Percentiles rank a stretch among this genome's conserved stretches.
Conservation (phyloP, 2,329 filamentous ascomycete species). For the Tolypocladium paradoxum region DNA sequence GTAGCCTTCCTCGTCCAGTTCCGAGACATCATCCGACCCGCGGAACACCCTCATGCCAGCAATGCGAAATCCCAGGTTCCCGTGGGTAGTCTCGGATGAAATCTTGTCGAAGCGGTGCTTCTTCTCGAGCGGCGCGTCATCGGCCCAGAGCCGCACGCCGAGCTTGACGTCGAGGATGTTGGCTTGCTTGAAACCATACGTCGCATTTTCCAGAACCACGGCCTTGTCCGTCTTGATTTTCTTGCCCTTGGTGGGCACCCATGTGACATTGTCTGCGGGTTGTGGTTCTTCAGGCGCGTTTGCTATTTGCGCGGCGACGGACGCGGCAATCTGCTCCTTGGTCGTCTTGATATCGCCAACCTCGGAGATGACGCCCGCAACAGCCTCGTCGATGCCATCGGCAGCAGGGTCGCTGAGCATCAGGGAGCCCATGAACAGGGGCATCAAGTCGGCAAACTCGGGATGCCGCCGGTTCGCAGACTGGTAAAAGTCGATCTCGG, state of each 20-base stretch:
- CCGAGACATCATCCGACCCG: constrained; percentile 38
- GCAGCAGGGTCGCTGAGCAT: constrained; percentile 48
- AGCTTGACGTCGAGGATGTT: constrained; percentile 94
- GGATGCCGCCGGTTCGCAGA: constrained; percentile 53
- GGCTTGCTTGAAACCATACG: constrained; percentile 68
- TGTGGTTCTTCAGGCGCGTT: constrained; percentile 6
- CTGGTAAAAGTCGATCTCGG: constrained; percentile 87
- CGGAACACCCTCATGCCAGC: constrained; percentile 56
- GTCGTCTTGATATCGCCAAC: constrained; percentile 19
- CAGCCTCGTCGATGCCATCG: constrained; percentile 35
- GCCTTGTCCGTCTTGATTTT: constrained; percentile 68
- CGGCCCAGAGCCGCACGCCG: constrained; percentile 76
- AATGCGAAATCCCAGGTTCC: constrained; percentile 49
- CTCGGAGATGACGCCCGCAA: constrained; percentile 31
- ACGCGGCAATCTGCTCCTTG: constrained; percentile 21
- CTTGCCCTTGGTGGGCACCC: constrained; percentile 39
- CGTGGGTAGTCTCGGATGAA: constrained; percentile 47
- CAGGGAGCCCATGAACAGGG: constrained; percentile 73
- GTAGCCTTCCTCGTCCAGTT: constrained; percentile 45
- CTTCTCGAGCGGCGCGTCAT: constrained; percentile 52
- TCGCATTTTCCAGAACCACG: constrained; percentile 77
- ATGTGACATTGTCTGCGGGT: constrained; percentile 17
- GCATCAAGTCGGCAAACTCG: constrained; percentile 71
- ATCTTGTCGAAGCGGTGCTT: constrained; percentile 50
- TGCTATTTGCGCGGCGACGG: constrained; percentile 21